Evolutionary conservation across 768 basidiomycete genomes (phyloP), one percentile per base, ranked within the genome.

Genomic region (Mycena belliarum): DNA sequence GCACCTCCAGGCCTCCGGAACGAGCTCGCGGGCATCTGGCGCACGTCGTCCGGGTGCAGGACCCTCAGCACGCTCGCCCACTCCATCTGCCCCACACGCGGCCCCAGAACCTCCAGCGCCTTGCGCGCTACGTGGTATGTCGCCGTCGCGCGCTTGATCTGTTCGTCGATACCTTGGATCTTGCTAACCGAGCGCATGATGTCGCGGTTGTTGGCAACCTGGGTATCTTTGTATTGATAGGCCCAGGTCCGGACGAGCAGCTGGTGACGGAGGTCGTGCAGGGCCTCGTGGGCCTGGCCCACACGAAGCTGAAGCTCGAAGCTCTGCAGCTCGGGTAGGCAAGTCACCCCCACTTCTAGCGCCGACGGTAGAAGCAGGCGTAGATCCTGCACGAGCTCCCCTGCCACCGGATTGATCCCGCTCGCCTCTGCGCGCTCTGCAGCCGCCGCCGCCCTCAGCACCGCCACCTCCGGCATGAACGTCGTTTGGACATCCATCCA

Each of bases 401-500:
- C 45, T 0, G 35, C 53, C 2, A 41, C 45, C 5, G 53, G 53
- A 6, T 55, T 47, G 3, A 35, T 23, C 0, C 28, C 9, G 20
- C 52, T 55, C 8, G 12, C 37, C 23, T 37, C 44, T 20, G 43
- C 52, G 3, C 53, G 44, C 16, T 55, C 25, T 15, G 9, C 53
- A n/a, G 35, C 53, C 4, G 53, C 53, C n/a, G 20, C 45, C n/a
- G 46, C 26, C 20, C 53, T 6, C 28, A 55, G 3, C 1, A 55
- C 53, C 3, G 45, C 15, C 6, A 55, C 53, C 53, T 47, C 37
- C 12, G 53, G 53, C 53, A 55, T 55, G 46, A 47, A 48, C 25
- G 24, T 24, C n/a, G 46, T 41, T n/a, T 55, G 53, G 7, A 37
- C 42, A 6, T 40, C 53, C 45, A 55, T 55, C 53, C 53, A 55